Conservation (phyloP, 106 monocot genomes). For the Dioscorea zingiberensis region DNA sequence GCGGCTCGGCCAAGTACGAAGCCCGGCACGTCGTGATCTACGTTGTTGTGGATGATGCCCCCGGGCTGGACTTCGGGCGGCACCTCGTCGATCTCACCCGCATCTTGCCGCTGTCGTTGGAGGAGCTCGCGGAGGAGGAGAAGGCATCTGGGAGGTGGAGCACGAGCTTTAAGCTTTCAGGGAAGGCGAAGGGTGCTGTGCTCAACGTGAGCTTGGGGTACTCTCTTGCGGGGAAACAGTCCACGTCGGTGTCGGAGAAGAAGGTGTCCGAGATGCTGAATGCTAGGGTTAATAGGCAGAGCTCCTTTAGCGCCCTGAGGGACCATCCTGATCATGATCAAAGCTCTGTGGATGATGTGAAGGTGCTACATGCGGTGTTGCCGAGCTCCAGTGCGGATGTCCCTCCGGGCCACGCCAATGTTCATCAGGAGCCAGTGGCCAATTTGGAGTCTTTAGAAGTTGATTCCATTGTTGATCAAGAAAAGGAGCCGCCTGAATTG, state of each 20-base stretch:
- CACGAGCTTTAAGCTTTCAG: conserved; percentile 68
- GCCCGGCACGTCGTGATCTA: conserved; percentile 51
- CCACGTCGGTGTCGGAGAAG: neutral
- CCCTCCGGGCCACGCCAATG: neutral
- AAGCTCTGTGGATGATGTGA: conserved; percentile 51
- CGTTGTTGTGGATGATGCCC: conserved; percentile 28
- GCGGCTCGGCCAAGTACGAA: conserved; percentile 74
- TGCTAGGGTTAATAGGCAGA: neutral
- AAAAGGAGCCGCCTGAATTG: conserved; percentile 6
- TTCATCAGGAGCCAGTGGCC: neutral
- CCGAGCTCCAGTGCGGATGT: conserved; percentile 33
- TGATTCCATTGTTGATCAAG: conserved; percentile 1
- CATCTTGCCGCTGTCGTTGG: conserved; percentile 57
- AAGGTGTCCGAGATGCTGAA: conserved; percentile 19
- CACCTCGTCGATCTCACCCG: conserved; percentile 72
- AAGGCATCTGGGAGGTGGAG: conserved; percentile 67
- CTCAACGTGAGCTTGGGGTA: conserved; percentile 80
- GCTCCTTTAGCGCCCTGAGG: neutral
- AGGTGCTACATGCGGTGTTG: conserved; percentile 49
- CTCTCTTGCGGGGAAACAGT: conserved; percentile 2
- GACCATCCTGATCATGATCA: neutral
- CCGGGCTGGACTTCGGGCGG: conserved; percentile 65
- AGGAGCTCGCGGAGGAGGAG: conserved; percentile 63
- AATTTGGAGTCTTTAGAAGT: neutral
- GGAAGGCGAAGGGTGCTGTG: conserved; percentile 61